These are phyloP conservation scores for Gastrolobium villosum DNA, from an alignment of 306 rosid genomes.

Conservation along the genomic window DNA sequence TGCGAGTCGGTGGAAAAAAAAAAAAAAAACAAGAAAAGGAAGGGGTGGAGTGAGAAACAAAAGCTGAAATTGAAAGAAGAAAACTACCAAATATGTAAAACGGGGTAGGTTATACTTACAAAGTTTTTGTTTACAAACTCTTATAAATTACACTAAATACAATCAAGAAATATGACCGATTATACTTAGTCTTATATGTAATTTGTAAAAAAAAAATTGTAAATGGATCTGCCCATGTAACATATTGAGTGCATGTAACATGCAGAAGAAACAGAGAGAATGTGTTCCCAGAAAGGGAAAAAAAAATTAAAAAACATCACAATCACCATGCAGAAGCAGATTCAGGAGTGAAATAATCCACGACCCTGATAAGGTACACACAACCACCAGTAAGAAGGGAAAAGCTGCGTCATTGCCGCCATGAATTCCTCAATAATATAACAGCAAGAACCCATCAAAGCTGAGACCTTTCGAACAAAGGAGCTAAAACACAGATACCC, in stretches of 20 bases:
- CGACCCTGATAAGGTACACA: conserved; percentile 7
- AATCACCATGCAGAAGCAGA: conserved; percentile 47
- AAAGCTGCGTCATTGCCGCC: conserved; percentile 58
- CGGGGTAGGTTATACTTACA: no score
- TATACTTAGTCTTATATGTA: no score
- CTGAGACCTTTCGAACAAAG: conserved; percentile 45
- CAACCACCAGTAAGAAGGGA: conserved; percentile 39
- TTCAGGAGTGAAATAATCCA: conserved; percentile 41
- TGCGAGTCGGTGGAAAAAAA: background rate
- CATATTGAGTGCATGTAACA: background rate
- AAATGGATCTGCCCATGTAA: no score
- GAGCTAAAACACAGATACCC: conserved; percentile 48
- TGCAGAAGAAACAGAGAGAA: conserved; percentile 3
- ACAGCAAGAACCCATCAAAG: conserved; percentile 53
- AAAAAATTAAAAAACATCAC: background rate
- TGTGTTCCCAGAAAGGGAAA: background rate
- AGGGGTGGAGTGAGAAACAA: no score
- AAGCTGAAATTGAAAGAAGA: no score
- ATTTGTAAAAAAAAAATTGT: no score
- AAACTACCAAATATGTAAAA: background rate
- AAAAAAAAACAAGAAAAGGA: no score
- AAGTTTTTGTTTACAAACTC: no score
- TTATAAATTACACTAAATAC: no score
- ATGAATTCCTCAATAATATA: conserved; percentile 65
- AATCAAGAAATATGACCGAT: no score